A percentile compares a stretch with the other conserved stretches of the same genome.
Conservation (phyloP, 2,329 filamentous ascomycete species). For the Podosphaera leucotricha region DNA sequence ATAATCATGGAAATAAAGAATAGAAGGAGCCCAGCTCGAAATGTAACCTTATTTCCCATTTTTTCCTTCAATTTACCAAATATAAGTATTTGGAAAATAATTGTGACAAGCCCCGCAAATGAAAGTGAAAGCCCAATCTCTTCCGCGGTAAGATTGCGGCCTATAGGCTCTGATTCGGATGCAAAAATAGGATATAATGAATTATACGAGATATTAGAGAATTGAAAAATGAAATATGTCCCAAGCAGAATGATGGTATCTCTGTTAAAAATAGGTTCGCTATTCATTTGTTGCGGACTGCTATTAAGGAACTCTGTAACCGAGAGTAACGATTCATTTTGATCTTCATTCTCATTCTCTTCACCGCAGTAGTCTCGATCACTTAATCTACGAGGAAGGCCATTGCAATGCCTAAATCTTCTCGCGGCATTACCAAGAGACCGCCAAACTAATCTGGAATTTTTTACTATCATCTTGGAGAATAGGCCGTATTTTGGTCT, state of each 20-base stretch:
- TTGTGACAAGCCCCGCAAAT: slow-evolving; percentile 64
- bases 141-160: slow-evolving; percentile 48
- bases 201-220: slow-evolving; percentile 88
- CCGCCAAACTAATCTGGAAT: slow-evolving; percentile 49
- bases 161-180: slow-evolving; percentile 48
- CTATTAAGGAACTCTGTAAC: slow-evolving; percentile 19
- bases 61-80: slow-evolving; percentile 59
- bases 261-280: slow-evolving; percentile 40
- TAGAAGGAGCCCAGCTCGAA: slow-evolving; percentile 53
- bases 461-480: slow-evolving; percentile 29
- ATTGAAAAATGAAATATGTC: slow-evolving; percentile 81
- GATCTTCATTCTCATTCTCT: slow-evolving; percentile 14
- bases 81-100: slow-evolving; percentile 68
- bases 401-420: slow-evolving; percentile 3
- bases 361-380: slow-evolving; percentile 18
- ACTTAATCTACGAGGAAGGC: slow-evolving; percentile 9
- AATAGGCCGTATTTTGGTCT: slow-evolving; percentile 32
- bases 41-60: slow-evolving; percentile 69
- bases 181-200: slow-evolving; percentile 87
- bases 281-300: slow-evolving; percentile 20
- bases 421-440: slow-evolving; percentile 28
- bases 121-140: slow-evolving; percentile 73
- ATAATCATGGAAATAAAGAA: slow-evolving; percentile 63
- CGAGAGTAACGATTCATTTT: slow-evolving; percentile 13
- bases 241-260: slow-evolving; percentile 62